A percentile compares a stretch with the other conserved stretches of the same genome.
phyloP scores from a whole-genome alignment of 768 basidiomycete species.

The Boletus bicolor region DNA sequence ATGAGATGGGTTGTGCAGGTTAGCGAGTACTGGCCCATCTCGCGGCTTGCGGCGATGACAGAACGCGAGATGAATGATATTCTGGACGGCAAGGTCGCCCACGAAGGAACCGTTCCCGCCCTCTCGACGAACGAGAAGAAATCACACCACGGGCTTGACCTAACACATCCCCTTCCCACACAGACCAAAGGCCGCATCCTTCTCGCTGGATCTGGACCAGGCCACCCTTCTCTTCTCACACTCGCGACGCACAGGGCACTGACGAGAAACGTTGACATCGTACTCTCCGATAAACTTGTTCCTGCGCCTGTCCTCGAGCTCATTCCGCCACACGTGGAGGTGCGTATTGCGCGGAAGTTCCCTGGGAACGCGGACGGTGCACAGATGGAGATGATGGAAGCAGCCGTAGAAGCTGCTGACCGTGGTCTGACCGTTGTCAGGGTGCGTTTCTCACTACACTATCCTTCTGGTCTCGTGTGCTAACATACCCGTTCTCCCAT shows the following conservation, averaged over 20 bases:
- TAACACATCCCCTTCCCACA: slow-evolving; percentile 17
- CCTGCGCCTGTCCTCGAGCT: slow-evolving; percentile 82
- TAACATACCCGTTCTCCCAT: not conserved
- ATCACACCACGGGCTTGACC: slow-evolving; percentile 31
- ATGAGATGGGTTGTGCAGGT: slow-evolving; percentile 96
- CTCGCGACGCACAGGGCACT: slow-evolving; percentile 79
- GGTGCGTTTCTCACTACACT: slow-evolving; percentile 41
- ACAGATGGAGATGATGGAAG: slow-evolving; percentile 92
- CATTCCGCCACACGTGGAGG: slow-evolving; percentile 66
- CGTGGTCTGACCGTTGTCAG: slow-evolving; percentile 84
- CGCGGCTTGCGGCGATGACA: slow-evolving; percentile 67
- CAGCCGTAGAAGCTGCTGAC: slow-evolving; percentile 78
- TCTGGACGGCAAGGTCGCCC: slow-evolving; percentile 39
- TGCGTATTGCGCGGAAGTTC: slow-evolving; percentile 94
- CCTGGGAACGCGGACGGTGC: slow-evolving; percentile 96
- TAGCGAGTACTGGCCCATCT: slow-evolving; percentile 93
- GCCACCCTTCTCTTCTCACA: slow-evolving; percentile 90
- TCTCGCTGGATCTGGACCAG: slow-evolving; percentile 93
- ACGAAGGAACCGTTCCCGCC: slow-evolving; percentile 4
- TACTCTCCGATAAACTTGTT: slow-evolving; percentile 95
- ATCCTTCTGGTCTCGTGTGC: not conserved
- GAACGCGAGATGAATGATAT: slow-evolving; percentile 65
- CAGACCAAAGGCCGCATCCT: slow-evolving; percentile 63
- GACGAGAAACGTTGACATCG: slow-evolving; percentile 76
- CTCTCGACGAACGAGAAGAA: slow-evolving; percentile 33